Base-by-base conservation (phyloP, 805 yeast genomes). In the Hanseniaspora valbyensis region DNA sequence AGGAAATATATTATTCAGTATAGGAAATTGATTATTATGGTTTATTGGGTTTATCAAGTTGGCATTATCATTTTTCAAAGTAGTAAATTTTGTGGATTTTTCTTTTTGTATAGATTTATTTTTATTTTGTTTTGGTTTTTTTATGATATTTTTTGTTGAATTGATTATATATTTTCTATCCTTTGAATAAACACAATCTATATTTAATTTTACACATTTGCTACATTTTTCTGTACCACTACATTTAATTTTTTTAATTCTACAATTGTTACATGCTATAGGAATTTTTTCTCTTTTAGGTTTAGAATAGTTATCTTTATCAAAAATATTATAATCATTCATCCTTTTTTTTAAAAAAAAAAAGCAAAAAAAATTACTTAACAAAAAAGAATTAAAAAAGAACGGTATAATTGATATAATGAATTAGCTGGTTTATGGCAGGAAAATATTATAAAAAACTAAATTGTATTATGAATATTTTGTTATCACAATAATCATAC, bases 211-310 rank as follows among this genome's bases (percentile, higher is more conserved):
- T 0, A 89, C 79, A 59, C 95, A 87, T 62, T 80, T 86, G 29
- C 77, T 74, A 62, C 94, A 83, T 0, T 90, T 92, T 57, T 75
- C 81, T 57, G 75, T 74, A 4, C 90, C 92, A 61, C 82, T 88
- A 64, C 94, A 83, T 60, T 81, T 80, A 55, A 82, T 85, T 60
- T 83, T 83, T 65, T 81, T 82, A 64, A 74, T 75, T 19, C 90
- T 72, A 62, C 92, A 83, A 55, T 75, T 78, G 57, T 79, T 83
- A 59, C 92, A 83, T 2, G 92, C 92, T 50, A 85, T 66, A 1
- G 83, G 76, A 34, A 81, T 89, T 52, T 89, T 66, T 56, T 77
- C 69, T 29, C 85, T 68, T 58, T 80, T 80, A 49, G 66, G 71
- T 26, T 16, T 30, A 16, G 21, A 12, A 12, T 8, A 8, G 7